Conservation (phyloP, 306 rosid species). For the Gleditsia sinensis region DNA sequence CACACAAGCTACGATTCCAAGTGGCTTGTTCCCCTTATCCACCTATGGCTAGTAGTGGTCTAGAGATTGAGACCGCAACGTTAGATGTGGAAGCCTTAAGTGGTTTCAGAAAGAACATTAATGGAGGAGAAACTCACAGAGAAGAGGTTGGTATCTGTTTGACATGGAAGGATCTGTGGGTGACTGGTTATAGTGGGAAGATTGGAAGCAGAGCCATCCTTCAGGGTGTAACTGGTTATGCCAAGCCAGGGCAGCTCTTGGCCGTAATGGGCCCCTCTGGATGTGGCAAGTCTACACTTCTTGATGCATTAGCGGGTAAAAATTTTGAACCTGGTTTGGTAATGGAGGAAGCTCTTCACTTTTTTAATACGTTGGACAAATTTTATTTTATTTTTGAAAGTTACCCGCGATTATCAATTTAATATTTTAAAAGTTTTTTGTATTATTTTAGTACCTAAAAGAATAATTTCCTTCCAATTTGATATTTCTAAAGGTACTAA, state of each 20-base stretch:
- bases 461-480: too few relatives aligned
- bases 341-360: too few relatives aligned
- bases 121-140: neutral
- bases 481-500: too few relatives aligned
- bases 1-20: too few relatives aligned
- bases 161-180: slow-evolving; percentile 71
- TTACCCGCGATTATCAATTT: too few relatives aligned
- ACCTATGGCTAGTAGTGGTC: neutral
- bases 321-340: neutral
- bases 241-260: slow-evolving; percentile 49
- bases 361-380: too few relatives aligned
- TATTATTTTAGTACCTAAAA: too few relatives aligned
- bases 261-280: slow-evolving; percentile 77
- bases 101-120: neutral
- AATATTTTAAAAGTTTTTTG: too few relatives aligned
- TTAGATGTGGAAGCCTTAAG: neutral
- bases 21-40: neutral
- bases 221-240: slow-evolving; percentile 61
- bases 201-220: slow-evolving; percentile 48
- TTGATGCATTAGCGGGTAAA: slow-evolving; percentile 60
- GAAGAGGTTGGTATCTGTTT: slow-evolving; percentile 42
- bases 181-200: slow-evolving; percentile 38
- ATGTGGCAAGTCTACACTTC: slow-evolving; percentile 74
- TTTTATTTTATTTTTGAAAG: too few relatives aligned
- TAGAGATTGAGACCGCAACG: slow-evolving; percentile 19